Evolutionary conservation across 345 rosid species (phyloP), one percentile per base, ranked within the genome.

Genomic region (Turritis glabra): DNA sequence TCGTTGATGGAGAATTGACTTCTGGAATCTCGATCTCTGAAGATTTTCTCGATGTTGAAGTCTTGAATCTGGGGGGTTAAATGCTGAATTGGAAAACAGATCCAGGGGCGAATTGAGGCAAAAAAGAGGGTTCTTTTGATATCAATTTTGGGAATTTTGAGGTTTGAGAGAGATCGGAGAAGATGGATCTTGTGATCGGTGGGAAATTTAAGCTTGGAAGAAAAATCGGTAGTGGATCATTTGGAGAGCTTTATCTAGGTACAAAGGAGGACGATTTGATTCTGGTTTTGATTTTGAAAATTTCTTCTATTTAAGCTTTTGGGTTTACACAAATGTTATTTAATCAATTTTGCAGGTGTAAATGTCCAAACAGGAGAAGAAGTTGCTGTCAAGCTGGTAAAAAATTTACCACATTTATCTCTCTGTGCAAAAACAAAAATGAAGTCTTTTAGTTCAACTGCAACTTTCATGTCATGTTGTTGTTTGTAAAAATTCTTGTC

Each of bases 221-320:
- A 77, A 90, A 90, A 87, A 90, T 90, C 77, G 97, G 97, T 35
- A 84, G 93, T 81, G 97, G 97, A 46, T 90, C 97, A 48, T 90
- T 90, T 52, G 97, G 97, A 60, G 92, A 88, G 73, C 97, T 90
- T 35, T 90, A 83, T 87, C 66, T 90, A 57, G 97, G 97, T 90
- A 3, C 12, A 12, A 22, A 7, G 2, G 13, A 5, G 0, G 58
- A 55, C 11, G 51, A 48, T 6, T 15, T 5, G 13, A 27, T 15
- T 43, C n/a, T 0, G 2, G 25, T 57, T 67, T 12, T 0, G 9
- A 8, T 37, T 40, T 32, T 35, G 51, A 52, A 7, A n/a, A 27
- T 32, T 61, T 51, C 50, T 14, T 60, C 12, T 19, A 26, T 69
- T 1, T 37, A 4, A 21, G 33, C 12, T 19, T 76, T 32, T 54